Evolutionary conservation across 192 early-diverging fungal species (phyloP).

Genomic region (Podila clonocystis): DNA sequence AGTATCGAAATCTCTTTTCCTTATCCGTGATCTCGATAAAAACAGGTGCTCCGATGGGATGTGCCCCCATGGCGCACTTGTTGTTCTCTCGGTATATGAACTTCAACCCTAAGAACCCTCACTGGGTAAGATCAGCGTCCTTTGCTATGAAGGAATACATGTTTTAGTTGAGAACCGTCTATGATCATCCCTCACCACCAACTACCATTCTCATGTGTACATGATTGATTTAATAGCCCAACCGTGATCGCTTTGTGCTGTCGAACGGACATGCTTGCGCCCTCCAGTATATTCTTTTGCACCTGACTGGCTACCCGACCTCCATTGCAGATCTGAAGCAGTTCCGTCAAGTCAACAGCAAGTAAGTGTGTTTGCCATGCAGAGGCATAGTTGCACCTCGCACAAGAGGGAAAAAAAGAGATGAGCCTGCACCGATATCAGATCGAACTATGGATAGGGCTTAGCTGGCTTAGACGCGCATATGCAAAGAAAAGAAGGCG

Average conservation of each 20-base stretch:
- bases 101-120: slow-evolving; percentile 87
- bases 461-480: too few species aligned
- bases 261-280: slow-evolving; percentile 98
- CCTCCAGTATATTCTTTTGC: slow-evolving; percentile 90
- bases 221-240: slow-evolving; percentile 59
- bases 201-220: neutral
- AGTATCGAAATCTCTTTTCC: neutral
- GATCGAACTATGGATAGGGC: too few species aligned
- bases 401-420: too few species aligned
- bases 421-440: too few species aligned
- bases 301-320: slow-evolving; percentile 89
- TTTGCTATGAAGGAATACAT: too few species aligned
- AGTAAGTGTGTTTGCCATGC: slow-evolving; percentile 62
- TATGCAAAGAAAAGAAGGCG: too few species aligned
- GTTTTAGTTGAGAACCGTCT: neutral
- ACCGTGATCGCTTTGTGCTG: slow-evolving; percentile 97
- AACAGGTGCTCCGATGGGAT: slow-evolving; percentile 94
- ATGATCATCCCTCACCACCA: neutral
- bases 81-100: slow-evolving; percentile 88
- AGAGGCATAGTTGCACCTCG: too few species aligned
- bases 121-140: slow-evolving; percentile 71
- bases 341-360: slow-evolving; percentile 86
- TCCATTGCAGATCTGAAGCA: slow-evolving; percentile 90
- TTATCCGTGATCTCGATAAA: neutral
- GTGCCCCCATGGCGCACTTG: slow-evolving; percentile 92